Conservation (phyloP, 257 asterid species). For the Scutellaria barbata region DNA sequence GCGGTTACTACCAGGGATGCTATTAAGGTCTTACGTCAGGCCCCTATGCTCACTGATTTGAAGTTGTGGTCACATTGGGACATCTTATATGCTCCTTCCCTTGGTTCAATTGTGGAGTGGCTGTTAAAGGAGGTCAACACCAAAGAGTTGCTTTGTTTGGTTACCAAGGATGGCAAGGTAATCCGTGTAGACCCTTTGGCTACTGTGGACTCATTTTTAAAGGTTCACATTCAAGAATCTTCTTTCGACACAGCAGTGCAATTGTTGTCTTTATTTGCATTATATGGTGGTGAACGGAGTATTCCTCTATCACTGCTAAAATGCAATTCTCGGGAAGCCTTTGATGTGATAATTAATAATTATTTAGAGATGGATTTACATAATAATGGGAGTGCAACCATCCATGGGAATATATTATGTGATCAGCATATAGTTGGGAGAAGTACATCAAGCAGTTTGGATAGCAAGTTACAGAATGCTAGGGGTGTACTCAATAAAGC, state of each 20-base stretch:
- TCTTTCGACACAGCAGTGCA: slow-evolving; percentile 79
- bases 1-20: slow-evolving; percentile 71
- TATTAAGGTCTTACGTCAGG: slow-evolving; percentile 63
- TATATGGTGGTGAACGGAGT: slow-evolving; percentile 82
- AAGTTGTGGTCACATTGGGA: slow-evolving; percentile 93
- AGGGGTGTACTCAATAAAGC: slow-evolving; percentile 41
- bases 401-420: slow-evolving; percentile 39
- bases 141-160: slow-evolving; percentile 76
- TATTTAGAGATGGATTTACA: slow-evolving; percentile 44
- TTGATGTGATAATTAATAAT: slow-evolving; percentile 62
- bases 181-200: slow-evolving; percentile 85
- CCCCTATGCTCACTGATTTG: slow-evolving; percentile 91
- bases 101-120: slow-evolving; percentile 89
- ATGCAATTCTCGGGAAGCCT: slow-evolving; percentile 71
- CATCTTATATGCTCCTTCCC: slow-evolving; percentile 75
- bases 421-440: slow-evolving; percentile 37
- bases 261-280: slow-evolving; percentile 67
- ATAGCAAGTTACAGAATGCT: slow-evolving; percentile 39
- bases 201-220: slow-evolving; percentile 67
- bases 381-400: slow-evolving; percentile 33
- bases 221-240: slow-evolving; percentile 65
- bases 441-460: slow-evolving; percentile 35
- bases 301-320: slow-evolving; percentile 78
- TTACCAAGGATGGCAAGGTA: slow-evolving; percentile 76
- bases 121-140: slow-evolving; percentile 73